Conservation (phyloP, 2,329 filamentous ascomycete species). For the Tolypocladium guangdongense region DNA sequence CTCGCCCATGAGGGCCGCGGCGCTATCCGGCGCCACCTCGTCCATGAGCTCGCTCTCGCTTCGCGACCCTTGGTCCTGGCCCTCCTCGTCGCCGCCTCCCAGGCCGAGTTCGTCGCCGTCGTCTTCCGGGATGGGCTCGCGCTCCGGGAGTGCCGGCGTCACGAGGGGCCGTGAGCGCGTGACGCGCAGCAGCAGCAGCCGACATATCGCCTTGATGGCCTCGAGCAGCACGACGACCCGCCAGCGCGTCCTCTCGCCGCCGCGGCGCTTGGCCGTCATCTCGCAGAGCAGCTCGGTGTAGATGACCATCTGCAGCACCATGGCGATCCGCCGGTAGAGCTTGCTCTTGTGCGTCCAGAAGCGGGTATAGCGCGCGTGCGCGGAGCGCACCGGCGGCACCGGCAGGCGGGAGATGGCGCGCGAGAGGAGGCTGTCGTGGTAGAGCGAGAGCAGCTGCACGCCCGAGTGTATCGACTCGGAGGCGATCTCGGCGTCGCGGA, state of each 20-base stretch:
- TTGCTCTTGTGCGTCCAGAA: conserved; percentile 53
- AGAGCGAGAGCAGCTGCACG: conserved; percentile 81
- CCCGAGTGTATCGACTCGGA: conserved; percentile 86
- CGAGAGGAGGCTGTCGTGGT: conserved; percentile 80
- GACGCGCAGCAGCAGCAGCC: conserved; percentile 67
- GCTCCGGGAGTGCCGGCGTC: conserved; percentile 73
- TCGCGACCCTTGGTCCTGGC: conserved; percentile 24
- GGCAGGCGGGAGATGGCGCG: conserved; percentile 49
- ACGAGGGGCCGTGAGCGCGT: conserved; percentile 77
- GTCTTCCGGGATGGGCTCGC: conserved; percentile 60
- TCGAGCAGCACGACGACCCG: conserved; percentile 78
- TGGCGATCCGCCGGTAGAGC: conserved; percentile 70
- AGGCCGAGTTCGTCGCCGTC: conserved; percentile 16
- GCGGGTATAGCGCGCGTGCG: conserved; percentile 55
- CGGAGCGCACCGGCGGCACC: conserved; percentile 40
- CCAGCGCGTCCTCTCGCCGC: conserved; percentile 73
- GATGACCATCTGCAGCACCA: conserved; percentile 78
- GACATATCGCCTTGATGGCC: conserved; percentile 73
- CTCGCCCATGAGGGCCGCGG: conserved; percentile 4
- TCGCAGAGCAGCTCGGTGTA: conserved; percentile 97
- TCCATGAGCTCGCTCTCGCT: conserved; percentile 33
- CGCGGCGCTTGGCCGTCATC: conserved; percentile 83
- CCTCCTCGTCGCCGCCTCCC: conserved; percentile 26
- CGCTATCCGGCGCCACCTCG: conserved; percentile 23
- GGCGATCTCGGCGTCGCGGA: conserved; percentile 86